Evolutionary conservation across 345 rosid species (phyloP), one percentile per base, ranked within the genome.

Genomic region (Dovyalis caffra): DNA sequence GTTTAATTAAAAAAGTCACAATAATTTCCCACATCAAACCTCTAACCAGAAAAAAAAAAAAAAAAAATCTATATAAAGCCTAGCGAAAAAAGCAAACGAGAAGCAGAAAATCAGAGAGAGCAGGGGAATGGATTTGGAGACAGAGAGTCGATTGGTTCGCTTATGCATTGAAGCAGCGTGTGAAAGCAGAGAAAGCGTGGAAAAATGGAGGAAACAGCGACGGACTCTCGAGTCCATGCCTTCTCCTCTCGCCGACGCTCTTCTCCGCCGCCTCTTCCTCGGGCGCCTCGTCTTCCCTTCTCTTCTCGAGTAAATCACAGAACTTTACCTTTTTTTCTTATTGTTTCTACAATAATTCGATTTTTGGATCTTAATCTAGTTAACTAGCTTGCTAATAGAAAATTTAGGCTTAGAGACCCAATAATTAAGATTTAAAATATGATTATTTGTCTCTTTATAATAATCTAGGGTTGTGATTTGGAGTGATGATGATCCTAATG

Each of bases 231-330:
- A 89, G 64, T 85, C 90, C 21, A 29, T 95, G 75, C 99, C 98
- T 65, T 70, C 93, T 77, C 85, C 79, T 76, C 97, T 95, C 40
- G 94, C 99, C 74, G 90, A 88, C 70, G 84, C 90, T 70, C 87
- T 95, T 49, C 80, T 95, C 81, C 88, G 78, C 35, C 83, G 79
- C 63, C 98, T 95, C 77, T 81, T 78, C 77, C 88, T 5, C 23
- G 92, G 90, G 71, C 88, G 90, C 78, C 91, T 93, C 68, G 94
- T 95, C 74, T 91, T 74, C 69, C 99, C 99, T 76, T 91, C 98
- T 68, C 80, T 95, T 77, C 97, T 95, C 74, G 98, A 90, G 99
- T 95, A 86, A 40, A 40, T 40, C 47, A 40, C 47, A 11, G 14
- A 40, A 40, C 47, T 40, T 40, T 40, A 64, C 74, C 26, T 10